phyloP scores from a whole-genome alignment of 2,329 filamentous ascomycete genomes.

The Penicillium carneum region DNA sequence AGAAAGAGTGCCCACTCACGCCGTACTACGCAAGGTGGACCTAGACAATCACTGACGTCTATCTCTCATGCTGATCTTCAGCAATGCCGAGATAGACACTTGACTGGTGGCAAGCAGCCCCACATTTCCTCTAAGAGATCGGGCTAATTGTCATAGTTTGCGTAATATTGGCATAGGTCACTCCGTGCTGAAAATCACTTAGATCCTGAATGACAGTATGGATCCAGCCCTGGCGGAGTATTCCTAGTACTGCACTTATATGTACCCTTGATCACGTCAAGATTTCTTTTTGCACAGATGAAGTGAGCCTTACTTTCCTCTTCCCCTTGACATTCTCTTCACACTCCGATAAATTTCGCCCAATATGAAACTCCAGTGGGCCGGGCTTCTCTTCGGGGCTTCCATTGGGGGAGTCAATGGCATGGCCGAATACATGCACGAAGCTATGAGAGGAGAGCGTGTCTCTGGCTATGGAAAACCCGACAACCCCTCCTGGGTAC shows the following conservation, averaged over 20 bases:
- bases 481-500: slow-evolving; percentile 12
- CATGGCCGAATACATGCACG: slow-evolving; percentile 18
- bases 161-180: background rate
- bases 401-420: slow-evolving; percentile 18
- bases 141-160: background rate
- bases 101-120: background rate
- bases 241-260: slow-evolving; percentile 2
- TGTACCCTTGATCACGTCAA: background rate
- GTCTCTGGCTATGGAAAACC: slow-evolving; percentile 18
- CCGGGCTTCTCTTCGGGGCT: slow-evolving; percentile 11
- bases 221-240: background rate
- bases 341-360: background rate
- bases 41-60: background rate
- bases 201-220: background rate
- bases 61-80: background rate
- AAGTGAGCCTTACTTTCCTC: background rate
- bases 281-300: background rate
- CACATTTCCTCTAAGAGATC: background rate
- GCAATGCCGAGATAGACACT: too few relatives aligned
- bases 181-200: background rate
- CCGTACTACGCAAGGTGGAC: background rate
- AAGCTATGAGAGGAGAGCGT: slow-evolving; percentile 20
- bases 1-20: background rate
- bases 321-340: background rate
- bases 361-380: slow-evolving; percentile 21